These are phyloP conservation scores for Lobosporangium transversale DNA, from an alignment of 192 early-diverging fungal genomes.

Conservation along the genomic window DNA sequence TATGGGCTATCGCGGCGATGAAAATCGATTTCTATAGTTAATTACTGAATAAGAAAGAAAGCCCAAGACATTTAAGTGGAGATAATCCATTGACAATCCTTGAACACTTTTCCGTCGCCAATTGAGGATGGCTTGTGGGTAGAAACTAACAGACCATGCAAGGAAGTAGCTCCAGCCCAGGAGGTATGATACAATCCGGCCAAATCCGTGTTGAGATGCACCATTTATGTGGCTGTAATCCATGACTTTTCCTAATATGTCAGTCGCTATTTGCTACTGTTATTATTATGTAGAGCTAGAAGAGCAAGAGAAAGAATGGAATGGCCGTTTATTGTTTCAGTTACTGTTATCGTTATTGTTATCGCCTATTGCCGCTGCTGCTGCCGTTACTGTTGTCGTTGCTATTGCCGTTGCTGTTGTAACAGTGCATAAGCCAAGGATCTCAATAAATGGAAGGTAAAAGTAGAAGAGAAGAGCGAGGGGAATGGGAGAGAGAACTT, in stretches of 20 bases:
- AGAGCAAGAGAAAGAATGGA: slow-evolving; percentile 1
- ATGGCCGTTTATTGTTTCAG: too few species aligned
- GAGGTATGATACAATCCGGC: slow-evolving; percentile 14
- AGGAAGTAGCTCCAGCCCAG: slow-evolving; percentile 70
- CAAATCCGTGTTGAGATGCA: slow-evolving; percentile 12
- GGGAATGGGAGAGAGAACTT: not conserved
- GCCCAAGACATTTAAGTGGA: slow-evolving; percentile 86
- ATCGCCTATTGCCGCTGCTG: not conserved
- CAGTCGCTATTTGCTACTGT: too few species aligned
- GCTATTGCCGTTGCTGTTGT: not conserved
- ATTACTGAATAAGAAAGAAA: slow-evolving; percentile 85
- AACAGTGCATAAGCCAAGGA: slow-evolving; percentile 6
- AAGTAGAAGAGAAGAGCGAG: not conserved
- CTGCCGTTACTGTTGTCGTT: not conserved
- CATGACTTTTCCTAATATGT: not conserved
- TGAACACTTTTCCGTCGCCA: slow-evolving; percentile 78
- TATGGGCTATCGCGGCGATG: not conserved
- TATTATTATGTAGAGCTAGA: too few species aligned
- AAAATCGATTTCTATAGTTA: not conserved
- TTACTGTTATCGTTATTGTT: not conserved
- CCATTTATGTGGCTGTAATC: not conserved
- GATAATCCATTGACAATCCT: slow-evolving; percentile 91
- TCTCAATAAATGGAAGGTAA: slow-evolving; percentile 26
- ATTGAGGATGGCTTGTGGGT: slow-evolving; percentile 87
- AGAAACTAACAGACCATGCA: slow-evolving; percentile 91